Conservation (phyloP, 2,329 filamentous ascomycete species). For the Xylaria sp. region DNA sequence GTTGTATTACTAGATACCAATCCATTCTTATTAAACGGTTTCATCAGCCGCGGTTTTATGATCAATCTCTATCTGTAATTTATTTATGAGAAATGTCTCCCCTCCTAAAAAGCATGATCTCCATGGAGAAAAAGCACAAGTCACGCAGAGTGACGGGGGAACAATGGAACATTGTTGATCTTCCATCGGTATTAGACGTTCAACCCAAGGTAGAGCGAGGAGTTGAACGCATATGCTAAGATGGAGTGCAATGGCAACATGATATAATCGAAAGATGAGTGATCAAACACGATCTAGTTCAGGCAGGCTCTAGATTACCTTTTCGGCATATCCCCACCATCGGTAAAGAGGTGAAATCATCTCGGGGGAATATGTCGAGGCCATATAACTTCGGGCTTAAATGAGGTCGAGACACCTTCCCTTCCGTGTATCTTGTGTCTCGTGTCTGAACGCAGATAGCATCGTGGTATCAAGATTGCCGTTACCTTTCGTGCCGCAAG, state of each 20-base stretch:
- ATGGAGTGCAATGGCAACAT: conserved; percentile 52
- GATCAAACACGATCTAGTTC: conserved; percentile 7
- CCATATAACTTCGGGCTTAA: background rate
- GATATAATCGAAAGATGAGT: conserved; percentile 11
- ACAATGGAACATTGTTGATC: conserved; percentile 45
- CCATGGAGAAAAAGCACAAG: conserved; percentile 54
- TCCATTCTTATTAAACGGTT: background rate
- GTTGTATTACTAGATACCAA: conserved; percentile 13
- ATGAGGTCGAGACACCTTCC: background rate
- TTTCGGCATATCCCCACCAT: background rate
- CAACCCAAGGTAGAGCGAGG: conserved; percentile 56
- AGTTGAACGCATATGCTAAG: conserved; percentile 62
- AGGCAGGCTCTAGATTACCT: conserved; percentile 1
- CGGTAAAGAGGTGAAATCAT: background rate
- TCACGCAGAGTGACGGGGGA: conserved; percentile 59
- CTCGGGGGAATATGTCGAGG: background rate
- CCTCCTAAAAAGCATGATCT: conserved; percentile 54
- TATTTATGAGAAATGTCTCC: conserved; percentile 51
- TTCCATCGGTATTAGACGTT: conserved; percentile 62
- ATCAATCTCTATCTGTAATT: background rate
- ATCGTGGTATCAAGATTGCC: conserved; percentile 21
- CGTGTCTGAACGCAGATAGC: background rate
- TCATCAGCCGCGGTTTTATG: background rate
- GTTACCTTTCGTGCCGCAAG: conserved; percentile 12
- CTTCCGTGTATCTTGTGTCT: background rate